Evolutionary conservation across 78 protist genomes (phyloP), one percentile per base, ranked within the genome.

Genomic region (Chrysochromulina parva): DNA sequence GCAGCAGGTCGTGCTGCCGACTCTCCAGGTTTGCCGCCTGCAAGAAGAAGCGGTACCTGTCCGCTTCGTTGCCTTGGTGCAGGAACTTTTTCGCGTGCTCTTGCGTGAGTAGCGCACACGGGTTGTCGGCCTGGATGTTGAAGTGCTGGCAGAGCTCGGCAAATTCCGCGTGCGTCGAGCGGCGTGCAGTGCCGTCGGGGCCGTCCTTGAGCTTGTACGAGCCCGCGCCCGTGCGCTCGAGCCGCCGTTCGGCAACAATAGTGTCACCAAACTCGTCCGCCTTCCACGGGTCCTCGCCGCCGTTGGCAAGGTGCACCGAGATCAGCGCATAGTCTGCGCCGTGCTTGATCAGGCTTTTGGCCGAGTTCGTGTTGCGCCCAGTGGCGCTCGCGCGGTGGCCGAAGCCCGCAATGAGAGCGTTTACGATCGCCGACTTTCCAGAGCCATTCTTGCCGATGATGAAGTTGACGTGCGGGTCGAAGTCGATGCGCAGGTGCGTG

Each of bases 391-490:
- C 82, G 57, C 48, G 38, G 57, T 26, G 1, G 22, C 82, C 82
- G 82, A 74, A 55, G 13, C 82, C 82, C 1, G 82, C 82, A 13
- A 17, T 6, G 28, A 74, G 53, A 19, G 57, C 16, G 57, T 3
- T 3, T 26, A 74, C 57, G 82, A 74, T 48, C 38, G 82, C 82
- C 55, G 82, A 74, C 82, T 74, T 74, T 11, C 82, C 82, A 3
- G 82, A 74, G 9, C 82, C 82, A 55, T 74, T 74, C 82, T 48
- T 74, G 57, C 82, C 82, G 28, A 74, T 55, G n/a, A 74, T 48
- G 82, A 74, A 74, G 82, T 74, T 74, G 57, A 74, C 82, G 55
- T 48, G 57, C 55, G 82, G 82, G 55, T 28, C 50, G 28, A 74
- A n/a, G 55, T 74, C 55, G 13, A 74, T 19, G 7, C 55, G 22